Evolutionary conservation across 202 grass and related monocot species (phyloP), one percentile per base, ranked within the genome.

Genomic region (Eragrostis tef): DNA sequence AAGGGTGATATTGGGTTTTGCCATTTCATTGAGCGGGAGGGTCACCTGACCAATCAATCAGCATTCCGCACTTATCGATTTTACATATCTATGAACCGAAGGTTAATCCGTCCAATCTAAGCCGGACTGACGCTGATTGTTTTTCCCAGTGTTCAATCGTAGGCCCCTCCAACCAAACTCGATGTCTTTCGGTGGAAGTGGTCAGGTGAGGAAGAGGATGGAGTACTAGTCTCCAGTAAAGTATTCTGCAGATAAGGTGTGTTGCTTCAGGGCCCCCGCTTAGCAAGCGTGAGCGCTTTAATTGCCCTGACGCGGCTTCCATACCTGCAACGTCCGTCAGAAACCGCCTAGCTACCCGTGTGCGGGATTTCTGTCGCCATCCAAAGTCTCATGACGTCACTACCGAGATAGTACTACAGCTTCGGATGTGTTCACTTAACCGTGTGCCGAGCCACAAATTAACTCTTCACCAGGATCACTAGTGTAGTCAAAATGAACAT

Each of bases 241-340:
- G 17, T 63, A 79, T 46, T 51, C 52, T 6, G 6, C 16, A 42
- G 81, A 88, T 74, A 49, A 75, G 22, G n/a, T 12, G 66, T 45
- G 27, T 22, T 63, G 31, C 27, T 44, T 71, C 66, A 62, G 71
- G 36, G 27, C 0, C 14, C 0, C 14, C 14, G 50, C 19, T 15
- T 41, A 15, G 24, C 70, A 31, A 16, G 42, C 22, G 22, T 52
- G 69, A 11, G 21, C n/a, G 57, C 71, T 58, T 47, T 59, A 60
- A 59, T 48, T 27, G 2, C 39, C 67, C 47, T 16, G 79, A 62
- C 13, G 42, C 57, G 17, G 24, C 43, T 20, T 70, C 39, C 65
- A 31, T 62, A 50, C 27, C 76, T 17, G 77, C 65, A 20, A 7
- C 8, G 9, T 58, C 36, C 19, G 9, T 42, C 16, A 67, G 36